Evolutionary conservation across 495 filamentous ascomycete genomes (phyloP).

Genomic region (Geoglossum glabrum): DNA sequence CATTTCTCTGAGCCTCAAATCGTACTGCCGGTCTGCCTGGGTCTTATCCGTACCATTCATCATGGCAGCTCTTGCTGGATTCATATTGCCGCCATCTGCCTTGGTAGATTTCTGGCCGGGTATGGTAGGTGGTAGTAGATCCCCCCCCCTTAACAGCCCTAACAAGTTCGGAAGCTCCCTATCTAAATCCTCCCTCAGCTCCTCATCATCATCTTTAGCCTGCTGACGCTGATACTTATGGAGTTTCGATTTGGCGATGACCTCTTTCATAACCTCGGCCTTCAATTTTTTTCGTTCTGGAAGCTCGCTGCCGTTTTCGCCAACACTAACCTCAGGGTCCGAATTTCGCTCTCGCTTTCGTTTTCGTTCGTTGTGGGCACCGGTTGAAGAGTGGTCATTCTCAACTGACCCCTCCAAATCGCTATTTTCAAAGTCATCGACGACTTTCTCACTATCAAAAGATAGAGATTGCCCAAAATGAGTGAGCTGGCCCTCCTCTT

Average conservation of each 20-base stretch:
- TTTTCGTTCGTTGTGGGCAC: slow-evolving; percentile 36
- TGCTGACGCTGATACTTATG: slow-evolving; percentile 86
- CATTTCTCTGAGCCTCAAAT: slow-evolving; percentile 59
- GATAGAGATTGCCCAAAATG: slow-evolving; percentile 60
- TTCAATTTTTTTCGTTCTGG: slow-evolving; percentile 78
- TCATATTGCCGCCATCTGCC: slow-evolving; percentile 24
- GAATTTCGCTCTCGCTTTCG: slow-evolving; percentile 41
- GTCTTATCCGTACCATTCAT: slow-evolving; percentile 40
- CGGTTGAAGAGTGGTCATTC: slow-evolving; percentile 20
- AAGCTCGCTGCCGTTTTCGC: slow-evolving; percentile 24
- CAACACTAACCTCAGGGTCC: slow-evolving; percentile 22
- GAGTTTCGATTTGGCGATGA: slow-evolving; percentile 91
- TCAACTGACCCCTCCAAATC: slow-evolving; percentile 28
- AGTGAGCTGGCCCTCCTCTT: slow-evolving; percentile 48
- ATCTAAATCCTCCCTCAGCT: slow-evolving; percentile 61
- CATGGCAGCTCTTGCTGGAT: slow-evolving; percentile 36
- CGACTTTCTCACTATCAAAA: slow-evolving; percentile 56
- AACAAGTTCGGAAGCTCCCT: slow-evolving; percentile 66
- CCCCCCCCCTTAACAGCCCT: slow-evolving; percentile 35
- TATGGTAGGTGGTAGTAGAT: slow-evolving; percentile 16
- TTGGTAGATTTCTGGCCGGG: slow-evolving; percentile 15
- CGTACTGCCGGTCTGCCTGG: slow-evolving; percentile 62
- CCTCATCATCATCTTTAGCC: slow-evolving; percentile 83
- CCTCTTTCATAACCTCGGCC: slow-evolving; percentile 88
- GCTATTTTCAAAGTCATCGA: slow-evolving; percentile 26